A percentile compares a stretch with the other conserved stretches of the same genome.
phyloP scores from a whole-genome alignment of 768 basidiomycete genomes.

The Mycena kentingensis region DNA sequence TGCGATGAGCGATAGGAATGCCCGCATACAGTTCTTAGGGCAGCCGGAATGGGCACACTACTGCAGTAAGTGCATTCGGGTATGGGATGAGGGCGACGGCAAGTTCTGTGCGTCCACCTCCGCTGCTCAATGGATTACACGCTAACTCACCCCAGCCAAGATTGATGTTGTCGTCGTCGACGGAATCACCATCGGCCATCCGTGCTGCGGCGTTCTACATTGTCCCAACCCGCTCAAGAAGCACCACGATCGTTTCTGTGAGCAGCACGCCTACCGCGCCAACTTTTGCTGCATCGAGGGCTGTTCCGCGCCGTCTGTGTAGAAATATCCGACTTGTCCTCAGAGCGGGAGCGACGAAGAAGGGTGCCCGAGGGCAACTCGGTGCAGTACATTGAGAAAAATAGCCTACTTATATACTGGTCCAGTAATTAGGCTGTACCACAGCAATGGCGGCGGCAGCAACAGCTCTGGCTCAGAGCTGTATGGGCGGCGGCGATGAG shows the following conservation, averaged over 20 bases:
- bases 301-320: constrained; percentile 17
- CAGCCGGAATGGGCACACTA: constrained; percentile 32
- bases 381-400: too few relatives aligned
- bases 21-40: constrained; percentile 23
- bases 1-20: constrained; percentile 28
- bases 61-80: constrained; percentile 30
- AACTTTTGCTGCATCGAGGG: constrained; percentile 24
- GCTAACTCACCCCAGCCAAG: constrained; percentile 14
- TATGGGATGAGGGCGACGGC: constrained; percentile 17
- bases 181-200: constrained; percentile 31
- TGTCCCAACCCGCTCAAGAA: constrained; percentile 26
- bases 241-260: constrained; percentile 27
- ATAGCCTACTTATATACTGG: too few relatives aligned
- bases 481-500: too few relatives aligned
- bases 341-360: too few relatives aligned
- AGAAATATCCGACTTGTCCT: too few relatives aligned
- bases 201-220: constrained; percentile 32
- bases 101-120: constrained; percentile 1
- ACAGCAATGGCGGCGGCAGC: too few relatives aligned
- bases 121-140: not conserved
- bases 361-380: too few relatives aligned
- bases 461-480: too few relatives aligned
- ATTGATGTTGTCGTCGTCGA: constrained; percentile 25
- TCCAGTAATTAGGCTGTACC: too few relatives aligned
- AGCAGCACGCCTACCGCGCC: constrained; percentile 14